Evolutionary conservation across 768 basidiomycete genomes (phyloP).

Genomic region (Agrocybe chaxingu): DNA sequence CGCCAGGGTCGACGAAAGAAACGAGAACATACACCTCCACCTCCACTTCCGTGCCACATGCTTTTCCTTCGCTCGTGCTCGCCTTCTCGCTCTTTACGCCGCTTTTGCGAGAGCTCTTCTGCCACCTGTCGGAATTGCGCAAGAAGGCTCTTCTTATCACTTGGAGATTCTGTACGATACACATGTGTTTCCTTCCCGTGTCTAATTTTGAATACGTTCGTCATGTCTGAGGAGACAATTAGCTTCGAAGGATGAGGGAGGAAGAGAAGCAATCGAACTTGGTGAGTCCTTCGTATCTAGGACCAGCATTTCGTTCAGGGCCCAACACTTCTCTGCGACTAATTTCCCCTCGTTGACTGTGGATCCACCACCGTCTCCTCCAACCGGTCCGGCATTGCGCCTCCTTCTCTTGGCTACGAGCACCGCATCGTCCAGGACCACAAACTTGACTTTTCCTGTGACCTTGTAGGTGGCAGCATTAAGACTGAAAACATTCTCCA

Average conservation of each 20-base stretch:
- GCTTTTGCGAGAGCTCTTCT: constrained; percentile 85
- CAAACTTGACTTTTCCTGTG: constrained; percentile 82
- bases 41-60: constrained; percentile 52
- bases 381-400: constrained; percentile 50
- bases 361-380: constrained; percentile 31
- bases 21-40: constrained; percentile 32
- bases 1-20: background rate
- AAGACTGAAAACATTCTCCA: constrained; percentile 77
- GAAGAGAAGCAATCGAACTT: constrained; percentile 44
- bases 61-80: constrained; percentile 88
- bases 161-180: constrained; percentile 76
- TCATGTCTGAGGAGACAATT: constrained; percentile 50
- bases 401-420: constrained; percentile 80
- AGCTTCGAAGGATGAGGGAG: constrained; percentile 2
- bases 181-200: constrained; percentile 94
- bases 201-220: constrained; percentile 95
- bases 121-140: constrained; percentile 88
- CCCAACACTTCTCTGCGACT: constrained; percentile 93
- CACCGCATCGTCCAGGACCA: constrained; percentile 88
- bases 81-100: constrained; percentile 90
- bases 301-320: constrained; percentile 89
- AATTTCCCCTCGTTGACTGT: constrained; percentile 68
- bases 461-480: constrained; percentile 96
- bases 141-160: constrained; percentile 86
- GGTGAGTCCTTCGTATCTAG: constrained; percentile 95